Evolutionary conservation across 2,329 filamentous ascomycete genomes (phyloP).

Genomic region (Colletotrichum noveboracense): DNA sequence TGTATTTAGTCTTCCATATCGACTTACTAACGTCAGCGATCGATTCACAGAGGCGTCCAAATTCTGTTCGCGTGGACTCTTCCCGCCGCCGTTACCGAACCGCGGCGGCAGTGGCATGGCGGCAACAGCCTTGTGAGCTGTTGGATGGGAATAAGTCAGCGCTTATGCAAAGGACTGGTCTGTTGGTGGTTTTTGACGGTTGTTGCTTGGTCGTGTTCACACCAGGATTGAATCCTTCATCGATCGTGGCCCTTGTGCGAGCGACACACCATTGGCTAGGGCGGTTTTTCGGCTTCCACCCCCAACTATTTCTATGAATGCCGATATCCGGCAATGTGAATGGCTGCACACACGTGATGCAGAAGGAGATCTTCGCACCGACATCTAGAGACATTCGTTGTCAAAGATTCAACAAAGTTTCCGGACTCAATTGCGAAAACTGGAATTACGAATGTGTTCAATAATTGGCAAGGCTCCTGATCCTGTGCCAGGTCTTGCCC

Average conservation of each 20-base stretch:
- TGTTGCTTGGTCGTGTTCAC: background rate
- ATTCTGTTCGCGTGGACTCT: background rate
- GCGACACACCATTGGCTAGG: background rate
- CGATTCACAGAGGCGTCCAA: background rate
- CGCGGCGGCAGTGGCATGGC: background rate
- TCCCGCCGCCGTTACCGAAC: background rate
- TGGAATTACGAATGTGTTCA: background rate
- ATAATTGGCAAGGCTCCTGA: background rate
- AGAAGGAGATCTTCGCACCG: background rate
- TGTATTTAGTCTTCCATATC: background rate
- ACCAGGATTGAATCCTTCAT: background rate
- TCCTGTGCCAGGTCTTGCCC: background rate
- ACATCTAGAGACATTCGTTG: background rate
- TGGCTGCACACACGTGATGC: background rate
- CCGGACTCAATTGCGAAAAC: background rate
- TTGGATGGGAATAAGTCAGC: background rate
- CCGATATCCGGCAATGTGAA: background rate
- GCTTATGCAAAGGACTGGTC: background rate
- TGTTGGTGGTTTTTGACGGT: background rate
- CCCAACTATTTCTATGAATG: background rate
- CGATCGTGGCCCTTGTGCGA: background rate
- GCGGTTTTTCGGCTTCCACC: background rate
- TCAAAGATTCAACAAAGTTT: background rate
- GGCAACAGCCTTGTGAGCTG: background rate
- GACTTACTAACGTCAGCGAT: background rate